Base-by-base conservation (phyloP, 2,329 filamentous ascomycete genomes). In the Claviceps maximensis region DNA sequence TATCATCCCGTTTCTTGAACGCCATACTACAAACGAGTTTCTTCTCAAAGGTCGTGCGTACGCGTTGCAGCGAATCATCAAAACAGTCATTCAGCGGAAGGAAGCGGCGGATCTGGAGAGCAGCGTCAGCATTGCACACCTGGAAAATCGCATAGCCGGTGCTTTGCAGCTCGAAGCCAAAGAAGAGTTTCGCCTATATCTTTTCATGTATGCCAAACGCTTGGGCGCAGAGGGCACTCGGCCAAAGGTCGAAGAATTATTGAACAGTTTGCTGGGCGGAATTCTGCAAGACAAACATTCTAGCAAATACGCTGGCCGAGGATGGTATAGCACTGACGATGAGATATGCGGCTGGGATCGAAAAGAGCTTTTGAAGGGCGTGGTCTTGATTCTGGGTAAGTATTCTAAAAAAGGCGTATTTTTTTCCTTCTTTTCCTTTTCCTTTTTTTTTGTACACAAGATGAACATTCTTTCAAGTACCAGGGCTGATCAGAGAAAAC, bases 141-240 rank as follows among this genome's bases (percentile, higher is more conserved):
- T 98, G 13, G 93, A 98, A 68, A 97, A 96, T 62, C 82, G 94
- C 41, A 84, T 98, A 47, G 91, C 93, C 2, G 94, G 89, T 4
- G 88, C 93, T 0, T 71, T 94, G 64, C 85, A 88, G 55, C 73
- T 98, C 1, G 87, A 86, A 3, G 86, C 93, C 0, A 86, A 83
- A 60, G 90, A 97, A 54, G 93, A 98, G 66, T 98, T 97, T 71
- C 82, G 89, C 54, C 75, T 95, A 1, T 97, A 97, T 63, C 73
- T 98, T n/a, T 86, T 89, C 63, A 97, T 97, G 89, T 98, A 98
- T 63, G 91, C 90, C 3, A 97, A 96, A 71, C 83, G 93, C 0
- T 79, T 98, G 6, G 93, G 93, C 1, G 89, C 89, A 0, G 94
- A 98, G 67, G 89, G 89, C 0, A 73, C 91, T 50, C 82, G 85